Evolutionary conservation across 371 early-diverging fungal genomes (phyloP).

Genomic region (Coemansia sp.): DNA sequence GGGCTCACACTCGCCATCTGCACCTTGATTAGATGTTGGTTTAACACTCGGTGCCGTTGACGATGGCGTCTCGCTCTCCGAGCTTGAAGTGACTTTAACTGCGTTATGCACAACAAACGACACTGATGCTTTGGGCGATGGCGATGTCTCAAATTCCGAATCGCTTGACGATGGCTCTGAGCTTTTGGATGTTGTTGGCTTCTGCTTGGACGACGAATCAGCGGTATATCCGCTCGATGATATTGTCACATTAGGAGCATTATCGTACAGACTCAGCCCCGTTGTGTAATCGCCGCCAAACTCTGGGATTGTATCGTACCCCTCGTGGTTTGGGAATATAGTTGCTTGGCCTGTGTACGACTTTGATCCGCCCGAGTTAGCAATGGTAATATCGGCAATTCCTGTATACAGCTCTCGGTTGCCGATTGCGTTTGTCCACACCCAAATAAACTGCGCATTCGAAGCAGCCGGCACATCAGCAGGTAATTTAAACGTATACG

Average conservation of each 20-base stretch:
- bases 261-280: background rate
- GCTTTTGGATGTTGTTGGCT: no score
- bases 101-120: no score
- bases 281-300: slow-evolving; percentile 15
- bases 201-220: no score
- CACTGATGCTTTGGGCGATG: no score
- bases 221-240: no score
- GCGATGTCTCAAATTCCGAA: no score
- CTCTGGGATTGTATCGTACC: slow-evolving; percentile 2
- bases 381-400: slow-evolving; percentile 61
- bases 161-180: no score
- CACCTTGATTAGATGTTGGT: no score
- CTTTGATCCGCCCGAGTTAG: slow-evolving; percentile 24
- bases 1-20: background rate
- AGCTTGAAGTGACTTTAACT: no score
- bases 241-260: background rate
- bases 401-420: slow-evolving; percentile 69
- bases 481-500: slow-evolving; percentile 58
- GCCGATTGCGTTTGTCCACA: slow-evolving; percentile 66
- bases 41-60: no score
- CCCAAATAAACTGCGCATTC: slow-evolving; percentile 61
- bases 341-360: slow-evolving; percentile 22
- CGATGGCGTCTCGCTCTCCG: no score
- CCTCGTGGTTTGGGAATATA: background rate
- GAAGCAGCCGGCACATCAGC: slow-evolving; percentile 55